Conservation (phyloP, 176 grass and related monocot genomes). For the Triticum aestivum region DNA sequence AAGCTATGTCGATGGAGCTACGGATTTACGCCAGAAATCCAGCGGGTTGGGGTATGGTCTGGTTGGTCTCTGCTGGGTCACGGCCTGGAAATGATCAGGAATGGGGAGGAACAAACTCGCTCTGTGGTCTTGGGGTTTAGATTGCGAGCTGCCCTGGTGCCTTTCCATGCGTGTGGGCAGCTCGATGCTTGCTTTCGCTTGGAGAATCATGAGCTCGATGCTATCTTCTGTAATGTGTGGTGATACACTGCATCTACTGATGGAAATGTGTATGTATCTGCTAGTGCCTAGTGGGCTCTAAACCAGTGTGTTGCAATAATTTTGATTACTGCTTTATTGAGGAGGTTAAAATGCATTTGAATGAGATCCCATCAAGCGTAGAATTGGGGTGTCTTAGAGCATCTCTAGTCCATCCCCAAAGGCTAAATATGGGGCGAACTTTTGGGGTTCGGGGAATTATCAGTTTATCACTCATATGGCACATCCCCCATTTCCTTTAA, state of each 20-base stretch:
- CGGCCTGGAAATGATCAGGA: background rate
- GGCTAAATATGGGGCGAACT: no score
- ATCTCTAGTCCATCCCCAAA: no score
- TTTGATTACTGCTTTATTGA: background rate
- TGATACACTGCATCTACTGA: background rate
- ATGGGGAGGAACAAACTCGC: background rate
- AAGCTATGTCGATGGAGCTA: background rate
- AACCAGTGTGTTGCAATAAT: background rate
- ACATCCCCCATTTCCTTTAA: no score
- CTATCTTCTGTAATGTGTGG: background rate
- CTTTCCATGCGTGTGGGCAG: background rate
- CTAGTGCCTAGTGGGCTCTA: background rate
- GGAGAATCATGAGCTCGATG: background rate
- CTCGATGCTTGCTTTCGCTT: background rate
- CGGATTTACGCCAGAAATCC: background rate
- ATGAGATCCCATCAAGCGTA: background rate
- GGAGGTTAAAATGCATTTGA: background rate
- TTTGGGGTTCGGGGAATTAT: no score
- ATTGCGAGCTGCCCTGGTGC: background rate
- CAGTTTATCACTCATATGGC: no score
- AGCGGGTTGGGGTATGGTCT: background rate
- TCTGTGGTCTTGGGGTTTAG: background rate
- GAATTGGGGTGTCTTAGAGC: background rate
- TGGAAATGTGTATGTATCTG: background rate
- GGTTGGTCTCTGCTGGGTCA: background rate